Conservation (phyloP, 768 basidiomycete genomes). For the Serpula lacrymans region DNA sequence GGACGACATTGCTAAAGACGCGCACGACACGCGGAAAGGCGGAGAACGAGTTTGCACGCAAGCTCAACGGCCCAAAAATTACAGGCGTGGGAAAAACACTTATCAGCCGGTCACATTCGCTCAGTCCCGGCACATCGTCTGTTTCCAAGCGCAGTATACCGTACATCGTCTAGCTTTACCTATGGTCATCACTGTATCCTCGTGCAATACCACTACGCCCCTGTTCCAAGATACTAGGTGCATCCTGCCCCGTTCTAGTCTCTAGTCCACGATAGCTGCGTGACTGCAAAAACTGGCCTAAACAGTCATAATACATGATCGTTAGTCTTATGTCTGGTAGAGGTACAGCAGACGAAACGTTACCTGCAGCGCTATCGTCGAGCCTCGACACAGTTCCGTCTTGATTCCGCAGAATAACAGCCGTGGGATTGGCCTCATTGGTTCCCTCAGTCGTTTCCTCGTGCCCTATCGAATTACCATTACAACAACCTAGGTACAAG, state of each 20-base stretch:
- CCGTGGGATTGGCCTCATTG: slow-evolving; percentile 27
- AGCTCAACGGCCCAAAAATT: too few relatives aligned
- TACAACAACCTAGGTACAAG: neutral
- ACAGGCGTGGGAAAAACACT: too few relatives aligned
- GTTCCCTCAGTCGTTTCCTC: slow-evolving; percentile 11
- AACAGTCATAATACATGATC: slow-evolving; percentile 5
- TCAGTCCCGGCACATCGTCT: too few relatives aligned
- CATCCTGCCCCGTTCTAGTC: slow-evolving; percentile 69
- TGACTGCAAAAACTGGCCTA: slow-evolving; percentile 68
- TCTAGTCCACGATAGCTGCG: slow-evolving; percentile 85
- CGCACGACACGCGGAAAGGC: too few relatives aligned
- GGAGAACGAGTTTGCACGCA: too few relatives aligned
- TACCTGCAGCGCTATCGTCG: slow-evolving; percentile 71
- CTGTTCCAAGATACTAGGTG: slow-evolving; percentile 79
- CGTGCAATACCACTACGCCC: slow-evolving; percentile 88
- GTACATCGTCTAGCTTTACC: too few relatives aligned
- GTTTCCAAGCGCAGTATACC: too few relatives aligned
- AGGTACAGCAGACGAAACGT: slow-evolving; percentile 17
- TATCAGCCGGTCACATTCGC: too few relatives aligned
- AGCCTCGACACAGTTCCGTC: slow-evolving; percentile 54
- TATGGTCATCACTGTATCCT: slow-evolving; percentile 66
- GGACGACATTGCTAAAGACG: too few relatives aligned
- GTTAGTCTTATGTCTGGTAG: too few relatives aligned
- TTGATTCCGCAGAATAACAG: slow-evolving; percentile 61
- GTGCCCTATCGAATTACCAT: slow-evolving; percentile 5